Base-by-base conservation (phyloP, 805 yeast species). In the Metschnikowia reukaufii region DNA sequence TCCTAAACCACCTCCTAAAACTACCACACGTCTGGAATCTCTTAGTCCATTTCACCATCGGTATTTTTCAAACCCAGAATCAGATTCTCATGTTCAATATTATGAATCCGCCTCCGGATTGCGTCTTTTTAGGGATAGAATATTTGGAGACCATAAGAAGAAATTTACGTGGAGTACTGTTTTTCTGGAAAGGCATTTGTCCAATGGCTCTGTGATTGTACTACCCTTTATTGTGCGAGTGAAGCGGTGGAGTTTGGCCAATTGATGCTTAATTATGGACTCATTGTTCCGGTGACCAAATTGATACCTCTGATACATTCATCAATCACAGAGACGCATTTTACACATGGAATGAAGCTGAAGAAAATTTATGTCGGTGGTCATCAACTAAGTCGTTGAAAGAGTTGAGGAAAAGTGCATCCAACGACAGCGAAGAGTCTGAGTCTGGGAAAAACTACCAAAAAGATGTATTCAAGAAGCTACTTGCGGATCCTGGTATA, bases 171-270 rank as follows among this genome's bases (percentile, higher is more conserved):
- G 2, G 66, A 72, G n/a, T 75, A 73, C 55, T 76, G 82, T 44
- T 74, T 88, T 51, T 76, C 86, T 1, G 95, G 97, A 0, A 86
- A 86, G 56, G 85, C 94, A 0, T 69, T 85, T 0, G 77, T 83
- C 65, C 97, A 90, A 59, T 92, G 96, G 96, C 59, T 92, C 6
- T 75, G 85, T 80, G 98, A 92, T 52, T 90, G 97, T 59, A 86
- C 96, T 0, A 94, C 88, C 58, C 70, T 84, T 1, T 62, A 82
- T 54, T 74, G 74, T 42, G 60, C 65, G 0, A 66, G 68, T 10
- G 87, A 81, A 48, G 85, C 88, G 0, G 59, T 70, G 0, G 75
- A 75, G 18, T 64, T 85, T 10, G 79, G 83, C 0, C 69, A 74
- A 4, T 58, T 79, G 10, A 76, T 86, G 47, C 51, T 78, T 31